phyloP scores from a whole-genome alignment of 805 yeast genomes.

The Saccharomyces cerevisiae region DNA sequence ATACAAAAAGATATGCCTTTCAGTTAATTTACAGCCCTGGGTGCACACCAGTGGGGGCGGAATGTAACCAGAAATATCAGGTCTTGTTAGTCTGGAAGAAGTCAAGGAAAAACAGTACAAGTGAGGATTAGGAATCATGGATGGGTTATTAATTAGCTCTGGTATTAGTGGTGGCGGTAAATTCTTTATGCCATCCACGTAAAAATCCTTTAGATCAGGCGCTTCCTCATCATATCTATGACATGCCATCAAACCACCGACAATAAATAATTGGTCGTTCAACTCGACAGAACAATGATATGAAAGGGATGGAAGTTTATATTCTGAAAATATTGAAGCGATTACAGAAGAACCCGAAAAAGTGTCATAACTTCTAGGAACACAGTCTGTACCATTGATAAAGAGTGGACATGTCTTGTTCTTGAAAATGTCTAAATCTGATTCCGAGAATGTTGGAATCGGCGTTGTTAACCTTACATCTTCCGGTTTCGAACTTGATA shows the following conservation, averaged over 20 bases:
- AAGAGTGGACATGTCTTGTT: constrained; percentile 20
- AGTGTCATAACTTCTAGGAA: constrained; percentile 18
- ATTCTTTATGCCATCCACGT: constrained; percentile 34
- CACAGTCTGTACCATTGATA: constrained; percentile 18
- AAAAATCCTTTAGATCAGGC: constrained; percentile 31
- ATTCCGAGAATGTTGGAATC: background rate
- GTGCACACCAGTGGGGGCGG: constrained; percentile 50
- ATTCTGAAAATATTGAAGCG: constrained; percentile 32
- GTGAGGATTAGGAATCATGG: constrained; percentile 32
- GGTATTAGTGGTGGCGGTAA: constrained; percentile 41
- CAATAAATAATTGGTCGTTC: constrained; percentile 31
- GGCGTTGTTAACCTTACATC: background rate
- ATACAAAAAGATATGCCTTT: constrained; percentile 50
- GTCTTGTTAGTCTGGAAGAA: constrained; percentile 33
- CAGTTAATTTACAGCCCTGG: constrained; percentile 42
- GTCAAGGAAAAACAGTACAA: constrained; percentile 34
- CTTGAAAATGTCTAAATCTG: constrained; percentile 4
- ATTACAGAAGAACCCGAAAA: constrained; percentile 22
- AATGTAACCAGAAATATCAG: constrained; percentile 32
- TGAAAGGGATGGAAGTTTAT: constrained; percentile 35
- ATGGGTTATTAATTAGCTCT: constrained; percentile 36
- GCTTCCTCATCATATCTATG: constrained; percentile 20
- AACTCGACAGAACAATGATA: constrained; percentile 39
- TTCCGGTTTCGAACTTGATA: background rate
- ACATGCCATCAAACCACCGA: constrained; percentile 39